phyloP scores from a whole-genome alignment of 805 yeast species.

The Phaffomyces opuntiae region DNA sequence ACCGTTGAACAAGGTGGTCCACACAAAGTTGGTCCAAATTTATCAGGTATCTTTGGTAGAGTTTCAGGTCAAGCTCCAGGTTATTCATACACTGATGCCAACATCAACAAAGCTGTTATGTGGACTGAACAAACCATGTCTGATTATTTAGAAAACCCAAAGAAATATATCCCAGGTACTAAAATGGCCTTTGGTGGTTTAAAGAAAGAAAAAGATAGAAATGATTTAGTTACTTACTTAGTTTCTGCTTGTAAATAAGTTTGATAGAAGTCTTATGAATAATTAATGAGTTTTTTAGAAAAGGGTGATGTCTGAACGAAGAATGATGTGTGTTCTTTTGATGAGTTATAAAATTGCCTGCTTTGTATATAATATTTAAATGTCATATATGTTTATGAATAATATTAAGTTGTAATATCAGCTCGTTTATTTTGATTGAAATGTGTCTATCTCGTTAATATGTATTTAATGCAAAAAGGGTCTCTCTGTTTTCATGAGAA shows the following conservation, averaged over 20 bases:
- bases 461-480: too few species aligned
- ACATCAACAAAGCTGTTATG: slow-evolving; percentile 86
- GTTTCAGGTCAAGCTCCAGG: slow-evolving; percentile 88
- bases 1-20: slow-evolving; percentile 94
- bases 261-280: neutral
- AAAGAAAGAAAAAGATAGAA: slow-evolving; percentile 98
- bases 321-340: neutral
- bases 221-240: slow-evolving; percentile 90
- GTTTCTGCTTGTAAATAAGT: slow-evolving; percentile 41
- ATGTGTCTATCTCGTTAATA: too few species aligned
- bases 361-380: slow-evolving; percentile 3
- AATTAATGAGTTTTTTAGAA: neutral
- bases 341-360: neutral
- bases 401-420: too few species aligned
- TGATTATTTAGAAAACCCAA: slow-evolving; percentile 98
- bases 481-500: too few species aligned
- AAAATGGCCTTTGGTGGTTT: slow-evolving; percentile 99
- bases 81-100: slow-evolving; percentile 95
- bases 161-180: slow-evolving; percentile 99
- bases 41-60: slow-evolving; percentile 93
- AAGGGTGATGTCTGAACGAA: neutral
- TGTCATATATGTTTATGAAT: slow-evolving; percentile 1
- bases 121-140: slow-evolving; percentile 88
- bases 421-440: too few species aligned
- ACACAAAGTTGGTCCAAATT: slow-evolving; percentile 98